phyloP scores from a whole-genome alignment of 2,329 filamentous ascomycete genomes.

The Coleophoma cylindrospora region DNA sequence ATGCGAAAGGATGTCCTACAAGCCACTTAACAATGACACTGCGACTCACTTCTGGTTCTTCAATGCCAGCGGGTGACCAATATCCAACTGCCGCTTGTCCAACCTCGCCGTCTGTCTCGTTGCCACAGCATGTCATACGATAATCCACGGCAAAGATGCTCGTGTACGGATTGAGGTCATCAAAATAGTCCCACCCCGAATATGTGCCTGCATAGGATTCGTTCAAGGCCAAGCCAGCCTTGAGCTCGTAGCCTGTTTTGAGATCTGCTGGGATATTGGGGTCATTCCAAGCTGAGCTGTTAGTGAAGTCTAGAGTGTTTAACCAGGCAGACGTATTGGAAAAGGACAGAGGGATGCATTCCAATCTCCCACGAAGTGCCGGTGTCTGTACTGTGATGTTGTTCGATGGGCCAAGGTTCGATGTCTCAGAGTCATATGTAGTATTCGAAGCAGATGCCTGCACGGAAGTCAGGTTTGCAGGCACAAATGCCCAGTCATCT shows the following conservation, averaged over 20 bases:
- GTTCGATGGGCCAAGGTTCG: background rate
- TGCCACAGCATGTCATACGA: slow-evolving; percentile 7
- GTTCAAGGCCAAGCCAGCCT: slow-evolving; percentile 1
- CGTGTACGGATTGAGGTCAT: slow-evolving; percentile 4
- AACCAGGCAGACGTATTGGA: slow-evolving; percentile 10
- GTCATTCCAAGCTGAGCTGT: slow-evolving; percentile 5
- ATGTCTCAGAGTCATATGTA: background rate
- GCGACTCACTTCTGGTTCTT: background rate
- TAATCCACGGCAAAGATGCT: slow-evolving; percentile 5
- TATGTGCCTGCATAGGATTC: background rate
- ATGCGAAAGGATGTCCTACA: slow-evolving; percentile 5
- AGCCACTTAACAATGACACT: slow-evolving; percentile 10
- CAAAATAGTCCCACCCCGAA: background rate
- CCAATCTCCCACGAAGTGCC: slow-evolving; percentile 5
- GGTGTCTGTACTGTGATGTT: slow-evolving; percentile 8
- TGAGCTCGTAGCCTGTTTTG: slow-evolving; percentile 10
- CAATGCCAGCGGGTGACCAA: slow-evolving; percentile 1
- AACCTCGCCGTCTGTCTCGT: slow-evolving; percentile 3
- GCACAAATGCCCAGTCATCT: slow-evolving; percentile 9
- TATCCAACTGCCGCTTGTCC: slow-evolving; percentile 8
- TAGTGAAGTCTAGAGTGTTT: slow-evolving; percentile 7
- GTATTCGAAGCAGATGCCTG: background rate
- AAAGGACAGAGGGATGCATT: slow-evolving; percentile 11
- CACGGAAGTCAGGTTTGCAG: background rate
- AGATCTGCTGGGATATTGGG: slow-evolving; percentile 6